These are phyloP conservation scores for Geranium incanum DNA, from an alignment of 441 rosid species.

Conservation along the genomic window DNA sequence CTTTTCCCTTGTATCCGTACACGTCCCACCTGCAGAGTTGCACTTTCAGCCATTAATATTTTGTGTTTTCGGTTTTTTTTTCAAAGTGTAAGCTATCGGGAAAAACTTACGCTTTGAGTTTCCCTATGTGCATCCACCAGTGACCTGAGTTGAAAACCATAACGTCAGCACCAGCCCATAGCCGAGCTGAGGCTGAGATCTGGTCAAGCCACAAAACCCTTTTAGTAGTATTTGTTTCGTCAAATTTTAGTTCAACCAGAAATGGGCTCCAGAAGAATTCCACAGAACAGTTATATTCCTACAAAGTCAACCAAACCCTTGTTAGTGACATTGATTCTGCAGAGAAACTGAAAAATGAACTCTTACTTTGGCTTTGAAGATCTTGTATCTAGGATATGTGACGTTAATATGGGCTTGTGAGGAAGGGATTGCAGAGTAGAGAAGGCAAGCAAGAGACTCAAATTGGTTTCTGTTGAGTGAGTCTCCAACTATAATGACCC, in stretches of 20 bases:
- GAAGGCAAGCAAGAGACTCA: conserved; percentile 40
- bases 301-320: conserved; percentile 6
- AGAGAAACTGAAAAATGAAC: background rate
- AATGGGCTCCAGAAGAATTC: conserved; percentile 38
- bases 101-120: conserved; percentile 24
- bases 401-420: conserved; percentile 22
- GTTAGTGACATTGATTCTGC: background rate
- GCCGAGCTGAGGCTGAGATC: conserved; percentile 21
- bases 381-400: conserved; percentile 19
- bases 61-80: no score
- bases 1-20: conserved; percentile 24
- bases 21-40: conserved; percentile 40
- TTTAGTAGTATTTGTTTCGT: conserved; percentile 18
- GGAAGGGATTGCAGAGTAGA: conserved; percentile 34
- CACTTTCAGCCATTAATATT: no score
- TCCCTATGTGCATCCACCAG: conserved; percentile 33
- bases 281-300: conserved; percentile 32
- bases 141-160: conserved; percentile 44
- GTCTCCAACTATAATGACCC: conserved; percentile 34
- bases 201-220: conserved; percentile 25
- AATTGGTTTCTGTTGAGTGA: conserved; percentile 39
- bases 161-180: conserved; percentile 33
- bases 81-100: background rate
- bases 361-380: conserved; percentile 36
- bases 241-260: conserved; percentile 27